Base-by-base conservation (phyloP, 164 flowering plant genomes). In the Pachysandra terminalis region DNA sequence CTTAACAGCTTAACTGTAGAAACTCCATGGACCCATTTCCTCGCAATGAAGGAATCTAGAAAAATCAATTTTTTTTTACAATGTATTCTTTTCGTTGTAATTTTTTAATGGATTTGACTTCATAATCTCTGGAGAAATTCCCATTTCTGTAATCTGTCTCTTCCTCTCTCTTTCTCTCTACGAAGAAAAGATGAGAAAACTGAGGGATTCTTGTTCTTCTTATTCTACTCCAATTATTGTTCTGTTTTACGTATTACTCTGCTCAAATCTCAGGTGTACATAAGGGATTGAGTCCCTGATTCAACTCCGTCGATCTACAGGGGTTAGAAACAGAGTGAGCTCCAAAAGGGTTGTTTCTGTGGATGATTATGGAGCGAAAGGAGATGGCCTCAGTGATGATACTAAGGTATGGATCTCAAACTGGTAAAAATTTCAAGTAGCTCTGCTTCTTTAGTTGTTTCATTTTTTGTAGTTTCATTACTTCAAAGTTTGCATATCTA, bases 331-430 rank as follows among this genome's bases (percentile, higher is more conserved):
- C 65, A 72, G 72, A 56, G 17, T 75, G 70, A 65, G 70, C 37
- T 66, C 68, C 59, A 68, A 63, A 66, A 71, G 75, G 74, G 79
- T 81, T 63, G 63, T 86, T 16, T 67, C 61, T 69, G 81, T 88
- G n/a, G 61, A 26, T 37, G 79, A 82, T 69, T 83, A 67, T 70
- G 96, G 93, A 62, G 96, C 93, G 7, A 74, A 56, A 71, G 96
- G 96, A n/a, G 83, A 90, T 78, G 91, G 90, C 7, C 6, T 77
- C 19, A 63, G 9, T 22, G 80, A 85, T 68, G 91, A 88, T 45
- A 84, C 91, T 22, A 32, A 81, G 89, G 96, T 90, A 74, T 35
- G 17, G 16, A 4, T 24, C 25, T n/a, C 22, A 40, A 53, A 53
- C 27, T 26, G 14, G 21, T 66, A 26, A 19, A 19, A 35, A 8